Conservation (phyloP, 2,329 filamentous ascomycete genomes). For the Alternaria conjuncta region DNA sequence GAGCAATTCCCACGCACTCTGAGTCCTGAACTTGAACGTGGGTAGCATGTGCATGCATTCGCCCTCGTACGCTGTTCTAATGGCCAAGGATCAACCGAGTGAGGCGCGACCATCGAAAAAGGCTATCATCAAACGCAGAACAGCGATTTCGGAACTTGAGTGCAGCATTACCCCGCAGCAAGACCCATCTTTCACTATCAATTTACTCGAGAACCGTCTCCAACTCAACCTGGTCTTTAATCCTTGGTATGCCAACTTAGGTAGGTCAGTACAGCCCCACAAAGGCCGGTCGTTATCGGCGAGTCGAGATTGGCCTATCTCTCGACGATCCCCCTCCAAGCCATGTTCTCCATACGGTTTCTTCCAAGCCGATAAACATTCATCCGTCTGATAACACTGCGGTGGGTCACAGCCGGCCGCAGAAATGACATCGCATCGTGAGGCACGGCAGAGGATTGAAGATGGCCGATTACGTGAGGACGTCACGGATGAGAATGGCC, state of each 20-base stretch:
- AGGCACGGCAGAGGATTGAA: neutral
- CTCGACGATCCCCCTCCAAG: neutral
- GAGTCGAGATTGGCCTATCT: conserved; percentile 5
- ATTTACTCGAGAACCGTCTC: neutral
- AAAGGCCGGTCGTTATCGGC: conserved; percentile 12
- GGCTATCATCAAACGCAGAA: fast-evolving
- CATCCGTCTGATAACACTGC: conserved; percentile 2
- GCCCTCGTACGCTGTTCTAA: neutral
- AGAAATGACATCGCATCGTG: neutral
- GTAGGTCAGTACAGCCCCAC: conserved; percentile 3
- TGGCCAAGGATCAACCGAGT: neutral
- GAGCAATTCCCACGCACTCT: neutral
- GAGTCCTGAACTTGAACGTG: neutral
- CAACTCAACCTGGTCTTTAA: neutral
- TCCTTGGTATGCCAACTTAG: neutral
- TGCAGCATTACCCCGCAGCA: neutral
- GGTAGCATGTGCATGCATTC: neutral
- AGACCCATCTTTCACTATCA: neutral
- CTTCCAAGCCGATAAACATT: conserved; percentile 6
- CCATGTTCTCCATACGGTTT: conserved; percentile 6
- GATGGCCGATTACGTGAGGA: neutral
- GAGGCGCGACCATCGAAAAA: neutral
- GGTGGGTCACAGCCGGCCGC: neutral
- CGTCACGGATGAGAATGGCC: conserved; percentile 1
- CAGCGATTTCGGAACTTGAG: neutral